Evolutionary conservation across 2,329 filamentous ascomycete species (phyloP).

Genomic region (Phialemonium atrogriseum): DNA sequence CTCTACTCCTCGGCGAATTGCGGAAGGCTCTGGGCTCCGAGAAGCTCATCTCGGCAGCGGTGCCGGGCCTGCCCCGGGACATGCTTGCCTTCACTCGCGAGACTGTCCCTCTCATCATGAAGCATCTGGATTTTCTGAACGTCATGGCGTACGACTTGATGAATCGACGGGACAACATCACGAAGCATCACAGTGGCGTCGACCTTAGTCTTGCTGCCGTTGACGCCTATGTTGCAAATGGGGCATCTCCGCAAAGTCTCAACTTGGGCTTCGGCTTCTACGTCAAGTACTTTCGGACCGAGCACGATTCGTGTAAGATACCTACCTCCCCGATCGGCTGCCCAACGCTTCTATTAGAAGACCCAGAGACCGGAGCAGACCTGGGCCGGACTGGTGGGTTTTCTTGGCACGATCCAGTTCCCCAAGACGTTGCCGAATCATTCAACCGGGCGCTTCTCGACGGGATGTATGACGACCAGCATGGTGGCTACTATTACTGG

Average conservation of each 20-base stretch:
- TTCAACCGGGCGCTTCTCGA: slow-evolving; percentile 46
- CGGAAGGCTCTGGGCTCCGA: slow-evolving; percentile 46
- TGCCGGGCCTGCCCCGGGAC: slow-evolving; percentile 53
- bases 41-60: slow-evolving; percentile 58
- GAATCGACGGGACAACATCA: slow-evolving; percentile 61
- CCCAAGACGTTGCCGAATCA: slow-evolving; percentile 43
- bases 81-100: slow-evolving; percentile 58
- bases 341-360: slow-evolving; percentile 49
- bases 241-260: slow-evolving; percentile 45
- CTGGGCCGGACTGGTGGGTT: slow-evolving; percentile 44
- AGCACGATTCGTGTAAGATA: slow-evolving; percentile 30
- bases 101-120: slow-evolving; percentile 50
- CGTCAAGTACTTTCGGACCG: slow-evolving; percentile 56
- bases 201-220: slow-evolving; percentile 44
- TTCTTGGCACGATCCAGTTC: slow-evolving; percentile 49
- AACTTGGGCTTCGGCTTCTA: slow-evolving; percentile 64
- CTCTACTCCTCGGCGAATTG: slow-evolving; percentile 50
- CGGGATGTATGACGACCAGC: slow-evolving; percentile 46
- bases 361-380: slow-evolving; percentile 49
- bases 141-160: slow-evolving; percentile 67
- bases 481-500: slow-evolving; percentile 62
- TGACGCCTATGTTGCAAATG: slow-evolving; percentile 50
- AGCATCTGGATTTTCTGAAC: slow-evolving; percentile 57
- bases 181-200: slow-evolving; percentile 56
- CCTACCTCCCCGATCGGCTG: slow-evolving; percentile 48